Conservation (phyloP, 768 basidiomycete genomes). For the Nevesoporus exiguus region DNA sequence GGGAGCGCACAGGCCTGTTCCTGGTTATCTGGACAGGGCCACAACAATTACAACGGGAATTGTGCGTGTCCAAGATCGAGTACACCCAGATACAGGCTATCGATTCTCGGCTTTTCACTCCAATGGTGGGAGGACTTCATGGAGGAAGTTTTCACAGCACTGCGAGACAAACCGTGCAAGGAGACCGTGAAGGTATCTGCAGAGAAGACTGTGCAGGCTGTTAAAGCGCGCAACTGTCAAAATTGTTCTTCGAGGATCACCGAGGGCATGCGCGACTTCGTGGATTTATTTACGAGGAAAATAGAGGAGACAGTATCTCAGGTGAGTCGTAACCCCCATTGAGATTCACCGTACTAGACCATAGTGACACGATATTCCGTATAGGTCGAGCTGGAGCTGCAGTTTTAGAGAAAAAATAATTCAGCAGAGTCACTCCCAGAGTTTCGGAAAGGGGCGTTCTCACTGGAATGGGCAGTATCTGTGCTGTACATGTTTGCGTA, state of each 20-base stretch:
- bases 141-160: background rate
- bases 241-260: slow-evolving; percentile 1
- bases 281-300: slow-evolving; percentile 5
- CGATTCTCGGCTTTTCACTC: background rate
- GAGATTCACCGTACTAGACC: no score
- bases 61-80: background rate
- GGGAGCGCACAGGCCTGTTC: no score
- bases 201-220: slow-evolving; percentile 1
- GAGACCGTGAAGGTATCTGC: background rate
- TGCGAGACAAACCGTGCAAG: background rate
- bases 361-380: background rate
- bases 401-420: background rate
- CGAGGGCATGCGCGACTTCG: slow-evolving; percentile 14
- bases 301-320: slow-evolving; percentile 7
- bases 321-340: background rate
- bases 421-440: no score
- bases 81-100: background rate
- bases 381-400: slow-evolving; percentile 12
- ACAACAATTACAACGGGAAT: no score
- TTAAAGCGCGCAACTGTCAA: background rate
- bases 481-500: no score
- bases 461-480: no score
- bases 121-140: slow-evolving; percentile 23
- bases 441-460: no score
- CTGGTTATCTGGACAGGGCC: no score